phyloP scores from a whole-genome alignment of 306 rosid species.

The Malus sylvestris region DNA sequence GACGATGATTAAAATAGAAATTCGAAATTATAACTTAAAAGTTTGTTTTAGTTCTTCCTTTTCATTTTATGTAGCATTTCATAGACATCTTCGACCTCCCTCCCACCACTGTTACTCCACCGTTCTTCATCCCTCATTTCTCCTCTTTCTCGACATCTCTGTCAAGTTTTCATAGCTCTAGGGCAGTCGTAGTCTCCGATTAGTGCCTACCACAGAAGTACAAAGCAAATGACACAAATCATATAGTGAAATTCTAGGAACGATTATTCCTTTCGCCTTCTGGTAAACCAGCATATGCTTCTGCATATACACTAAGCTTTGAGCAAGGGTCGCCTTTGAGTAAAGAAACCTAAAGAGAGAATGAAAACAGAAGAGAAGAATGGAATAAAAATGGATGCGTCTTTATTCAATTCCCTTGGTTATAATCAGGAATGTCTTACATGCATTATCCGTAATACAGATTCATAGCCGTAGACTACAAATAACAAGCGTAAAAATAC shows the following conservation, averaged over 20 bases:
- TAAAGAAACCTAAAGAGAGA: neutral
- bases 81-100: neutral
- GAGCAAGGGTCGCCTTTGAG: neutral
- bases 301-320: neutral
- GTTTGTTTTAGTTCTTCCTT: neutral
- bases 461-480: neutral
- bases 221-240: neutral
- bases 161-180: neutral
- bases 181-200: neutral
- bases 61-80: neutral
- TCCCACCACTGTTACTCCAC: neutral
- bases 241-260: neutral
- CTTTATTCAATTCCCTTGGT: neutral
- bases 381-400: neutral
- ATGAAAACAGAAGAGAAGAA: neutral
- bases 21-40: neutral
- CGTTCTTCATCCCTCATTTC: neutral
- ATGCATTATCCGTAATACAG: slow-evolving; percentile 1
- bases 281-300: neutral
- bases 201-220: neutral
- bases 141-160: neutral
- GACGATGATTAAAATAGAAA: too few relatives aligned
- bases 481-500: slow-evolving; percentile 27
- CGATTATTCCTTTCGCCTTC: neutral
- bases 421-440: slow-evolving; percentile 4